These are phyloP conservation scores for Metschnikowia lunata DNA, from an alignment of 805 yeast genomes.

Conservation along the genomic window DNA sequence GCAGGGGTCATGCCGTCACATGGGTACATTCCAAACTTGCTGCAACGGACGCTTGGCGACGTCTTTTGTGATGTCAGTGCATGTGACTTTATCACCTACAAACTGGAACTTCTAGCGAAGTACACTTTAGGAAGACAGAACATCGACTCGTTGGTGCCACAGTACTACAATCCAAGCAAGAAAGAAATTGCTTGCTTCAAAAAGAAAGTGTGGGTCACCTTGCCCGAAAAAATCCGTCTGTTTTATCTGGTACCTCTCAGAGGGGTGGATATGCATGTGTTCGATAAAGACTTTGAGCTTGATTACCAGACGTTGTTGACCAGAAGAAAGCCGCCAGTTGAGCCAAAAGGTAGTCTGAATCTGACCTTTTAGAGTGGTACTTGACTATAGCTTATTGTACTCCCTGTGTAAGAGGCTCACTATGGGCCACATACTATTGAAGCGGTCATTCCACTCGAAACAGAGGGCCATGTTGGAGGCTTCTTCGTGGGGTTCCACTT, in stretches of 20 bases:
- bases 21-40: conserved; percentile 1
- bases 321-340: background rate
- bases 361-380: background rate
- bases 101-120: conserved; percentile 8
- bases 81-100: conserved; percentile 9
- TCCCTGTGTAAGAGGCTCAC: conserved; percentile 19
- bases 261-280: background rate
- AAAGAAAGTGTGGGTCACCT: background rate
- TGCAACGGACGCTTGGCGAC: conserved; percentile 4
- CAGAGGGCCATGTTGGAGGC: conserved; percentile 11
- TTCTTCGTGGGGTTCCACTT: conserved; percentile 1
- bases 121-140: conserved; percentile 6
- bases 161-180: conserved; percentile 7
- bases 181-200: conserved; percentile 6
- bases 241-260: background rate
- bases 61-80: conserved; percentile 9
- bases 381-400: conserved; percentile 1
- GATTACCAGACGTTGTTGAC: conserved; percentile 4
- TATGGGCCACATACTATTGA: conserved; percentile 28
- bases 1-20: conserved; percentile 7
- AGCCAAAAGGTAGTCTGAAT: background rate
- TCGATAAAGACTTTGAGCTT: conserved; percentile 2
- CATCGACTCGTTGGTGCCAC: conserved; percentile 10
- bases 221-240: conserved; percentile 1
- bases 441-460: conserved; percentile 21